Evolutionary conservation across 306 rosid genomes (phyloP), one percentile per base, ranked within the genome.

Genomic region (Vicia villosa): DNA sequence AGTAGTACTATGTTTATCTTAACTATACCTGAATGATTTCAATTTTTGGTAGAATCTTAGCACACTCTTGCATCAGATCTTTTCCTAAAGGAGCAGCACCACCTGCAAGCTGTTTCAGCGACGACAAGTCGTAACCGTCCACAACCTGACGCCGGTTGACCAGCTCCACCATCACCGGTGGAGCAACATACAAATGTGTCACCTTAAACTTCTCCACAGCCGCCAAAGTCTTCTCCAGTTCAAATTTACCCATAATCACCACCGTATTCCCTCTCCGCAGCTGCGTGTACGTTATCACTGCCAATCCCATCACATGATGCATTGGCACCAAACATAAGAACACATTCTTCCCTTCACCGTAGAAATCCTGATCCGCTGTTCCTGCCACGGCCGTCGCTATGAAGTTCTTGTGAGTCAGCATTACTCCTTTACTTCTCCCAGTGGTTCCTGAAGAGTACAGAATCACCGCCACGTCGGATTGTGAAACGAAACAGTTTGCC

Each of bases 381-480:
- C 38, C 34, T 74, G 76, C 75, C 19, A 78, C 6, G 12, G 82
- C 75, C 14, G 63, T n/a, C 16, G 81, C 47, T 4, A 86, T 86
- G 81, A 86, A 86, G 40, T 81, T 86, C 22, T 70, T 6, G 3
- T 86, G 90, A 12, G 77, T 81, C 52, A 79, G 24, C 63, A 79
- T 74, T 63, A 81, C 86, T 76, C 91, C 86, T 68, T 86, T 79
- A 75, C 81, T 83, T 9, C 15, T 77, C 69, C 90, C 82, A 0
- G 82, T 86, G 37, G 85, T 85, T 3, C 85, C 89, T 4, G 85
- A 85, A 4, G 89, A 85, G 75, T 85, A 85, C 40, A 85, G 16
- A 16, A 85, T 76, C 37, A 78, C 84, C 21, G 83, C 89, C 40
- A 64, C 70, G 59, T 82, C 82, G 13, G 57, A 71, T 56, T 82